Percentiles rank a stretch among this genome's conserved stretches.
These are phyloP conservation scores for Fomitopsis palustris DNA, from an alignment of 1,284 basidiomycete genomes.

Conservation along the genomic window DNA sequence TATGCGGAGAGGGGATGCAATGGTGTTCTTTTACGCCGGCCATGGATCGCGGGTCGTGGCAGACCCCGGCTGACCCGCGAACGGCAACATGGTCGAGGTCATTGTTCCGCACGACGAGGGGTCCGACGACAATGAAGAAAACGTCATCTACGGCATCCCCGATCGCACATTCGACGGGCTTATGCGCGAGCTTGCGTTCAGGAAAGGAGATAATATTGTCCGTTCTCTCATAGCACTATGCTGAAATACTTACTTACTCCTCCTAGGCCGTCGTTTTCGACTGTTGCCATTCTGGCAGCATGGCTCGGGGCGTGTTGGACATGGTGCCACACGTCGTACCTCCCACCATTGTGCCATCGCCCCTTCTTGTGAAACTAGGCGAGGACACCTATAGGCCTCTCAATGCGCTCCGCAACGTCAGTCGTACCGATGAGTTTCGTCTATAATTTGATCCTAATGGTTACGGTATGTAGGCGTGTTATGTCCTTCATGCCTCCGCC, in stretches of 20 bases:
- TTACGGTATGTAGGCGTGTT: conserved; percentile 5
- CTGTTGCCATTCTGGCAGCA: conserved; percentile 13
- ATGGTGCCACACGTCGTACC: neutral
- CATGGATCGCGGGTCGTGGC: neutral
- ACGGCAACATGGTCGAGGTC: neutral
- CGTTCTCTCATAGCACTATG: neutral
- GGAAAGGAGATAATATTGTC: conserved; percentile 11
- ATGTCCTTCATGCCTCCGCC: too few relatives aligned
- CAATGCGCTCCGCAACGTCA: neutral
- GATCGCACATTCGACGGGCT: conserved; percentile 8
- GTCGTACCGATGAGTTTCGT: neutral
- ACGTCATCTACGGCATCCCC: conserved; percentile 3
- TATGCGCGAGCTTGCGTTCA: neutral
- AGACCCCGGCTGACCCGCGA: neutral
- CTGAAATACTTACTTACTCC: neutral
- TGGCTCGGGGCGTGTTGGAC: neutral
- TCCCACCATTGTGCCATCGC: neutral
- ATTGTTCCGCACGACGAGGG: conserved; percentile 5
- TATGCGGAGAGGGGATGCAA: conserved; percentile 1
- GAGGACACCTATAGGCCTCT: neutral
- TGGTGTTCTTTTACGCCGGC: conserved; percentile 6
- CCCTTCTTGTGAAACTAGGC: neutral
- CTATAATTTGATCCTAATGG: conserved; percentile 11
- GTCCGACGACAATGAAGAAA: neutral
- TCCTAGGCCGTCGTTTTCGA: conserved; percentile 9